A percentile compares a stretch with the other conserved stretches of the same genome.
Evolutionary conservation across 805 yeast species (phyloP).

Genomic region (Candida boleticola): DNA sequence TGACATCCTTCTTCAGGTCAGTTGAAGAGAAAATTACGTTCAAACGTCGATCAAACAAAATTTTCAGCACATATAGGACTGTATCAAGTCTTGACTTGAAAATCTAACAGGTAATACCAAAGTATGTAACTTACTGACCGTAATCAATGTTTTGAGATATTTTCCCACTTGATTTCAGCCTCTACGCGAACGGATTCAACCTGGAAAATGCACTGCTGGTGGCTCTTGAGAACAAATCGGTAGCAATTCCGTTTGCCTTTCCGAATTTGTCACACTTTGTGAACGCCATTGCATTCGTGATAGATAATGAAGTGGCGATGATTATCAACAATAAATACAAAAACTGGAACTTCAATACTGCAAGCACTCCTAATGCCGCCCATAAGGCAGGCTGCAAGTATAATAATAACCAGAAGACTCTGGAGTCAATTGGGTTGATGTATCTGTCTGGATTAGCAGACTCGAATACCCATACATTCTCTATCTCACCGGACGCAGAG

Average conservation of each 20-base stretch:
- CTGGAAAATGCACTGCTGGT: conserved; percentile 46
- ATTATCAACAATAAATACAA: conserved; percentile 59
- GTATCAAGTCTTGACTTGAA: too few relatives aligned
- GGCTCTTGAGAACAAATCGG: conserved; percentile 53
- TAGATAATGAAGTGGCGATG: conserved; percentile 68
- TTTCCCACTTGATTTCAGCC: too few relatives aligned
- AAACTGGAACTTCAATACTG: conserved; percentile 74
- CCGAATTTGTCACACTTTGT: conserved; percentile 92
- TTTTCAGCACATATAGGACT: too few relatives aligned
- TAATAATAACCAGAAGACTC: conserved; percentile 78
- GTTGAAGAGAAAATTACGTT: too few relatives aligned
- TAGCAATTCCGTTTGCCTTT: conserved; percentile 69
- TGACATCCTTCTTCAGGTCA: too few relatives aligned
- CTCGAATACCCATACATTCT: conserved; percentile 84
- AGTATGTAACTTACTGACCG: too few relatives aligned
- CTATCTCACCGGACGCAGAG: conserved; percentile 49
- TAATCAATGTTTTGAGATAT: too few relatives aligned
- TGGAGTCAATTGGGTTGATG: conserved; percentile 90
- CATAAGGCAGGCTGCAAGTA: conserved; percentile 77
- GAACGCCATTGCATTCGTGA: conserved; percentile 86
- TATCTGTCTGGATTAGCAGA: conserved; percentile 69
- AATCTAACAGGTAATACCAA: too few relatives aligned
- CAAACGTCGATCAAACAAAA: too few relatives aligned
- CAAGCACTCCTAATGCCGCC: conserved; percentile 71
- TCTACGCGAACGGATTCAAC: conserved; percentile 42